Evolutionary conservation across 305 asterid genomes (phyloP).

Genomic region (Fraxinus sp.): DNA sequence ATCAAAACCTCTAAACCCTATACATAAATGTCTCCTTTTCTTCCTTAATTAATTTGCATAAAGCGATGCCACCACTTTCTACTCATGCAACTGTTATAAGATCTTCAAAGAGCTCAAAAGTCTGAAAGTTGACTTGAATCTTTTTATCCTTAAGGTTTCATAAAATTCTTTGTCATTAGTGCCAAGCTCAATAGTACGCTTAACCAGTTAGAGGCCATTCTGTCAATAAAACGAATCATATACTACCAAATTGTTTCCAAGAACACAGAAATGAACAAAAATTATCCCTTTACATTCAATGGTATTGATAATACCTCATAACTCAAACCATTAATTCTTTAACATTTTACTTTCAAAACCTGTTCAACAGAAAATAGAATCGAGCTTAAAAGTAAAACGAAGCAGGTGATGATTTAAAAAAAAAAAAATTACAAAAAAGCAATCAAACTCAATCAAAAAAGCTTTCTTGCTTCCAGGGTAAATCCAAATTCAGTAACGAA

Average conservation of each 20-base stretch:
- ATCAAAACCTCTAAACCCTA: neutral
- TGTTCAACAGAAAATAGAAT: neutral
- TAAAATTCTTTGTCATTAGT: neutral
- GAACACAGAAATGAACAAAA: neutral
- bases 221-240: neutral
- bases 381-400: slow-evolving; percentile 8
- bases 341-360: neutral
- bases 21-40: neutral
- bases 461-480: neutral
- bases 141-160: neutral
- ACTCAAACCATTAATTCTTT: neutral
- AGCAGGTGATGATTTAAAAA: slow-evolving; percentile 4
- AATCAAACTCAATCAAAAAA: slow-evolving; percentile 13
- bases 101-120: neutral
- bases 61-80: neutral
- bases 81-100: neutral
- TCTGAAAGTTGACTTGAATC: neutral
- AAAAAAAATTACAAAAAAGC: neutral
- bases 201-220: neutral
- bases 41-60: neutral
- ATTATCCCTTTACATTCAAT: neutral
- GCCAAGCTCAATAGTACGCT: neutral
- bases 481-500: slow-evolving; percentile 9
- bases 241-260: neutral
- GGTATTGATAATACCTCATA: neutral